Percentiles rank a stretch among this genome's conserved stretches.
Conservation (phyloP, 257 asterid species). For the Oldenlandia corymbosa region DNA sequence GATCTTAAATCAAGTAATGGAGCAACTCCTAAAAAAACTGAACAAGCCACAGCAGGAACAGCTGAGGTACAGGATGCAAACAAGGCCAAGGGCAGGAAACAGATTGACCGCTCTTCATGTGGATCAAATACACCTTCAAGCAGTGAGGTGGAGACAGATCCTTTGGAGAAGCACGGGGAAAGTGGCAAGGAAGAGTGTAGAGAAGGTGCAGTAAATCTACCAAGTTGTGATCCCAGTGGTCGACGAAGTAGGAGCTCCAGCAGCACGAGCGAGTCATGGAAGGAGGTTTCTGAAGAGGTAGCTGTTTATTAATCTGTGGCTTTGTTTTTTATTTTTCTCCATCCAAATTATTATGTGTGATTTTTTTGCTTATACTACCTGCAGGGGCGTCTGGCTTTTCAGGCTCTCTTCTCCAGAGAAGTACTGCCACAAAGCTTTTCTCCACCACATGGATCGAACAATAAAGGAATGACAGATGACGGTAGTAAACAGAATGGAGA, state of each 20-base stretch:
- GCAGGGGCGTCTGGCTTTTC: slow-evolving; percentile 91
- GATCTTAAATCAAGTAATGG: slow-evolving; percentile 39
- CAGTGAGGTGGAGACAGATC: slow-evolving; percentile 85
- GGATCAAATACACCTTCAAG: slow-evolving; percentile 98
- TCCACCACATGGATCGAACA: slow-evolving; percentile 44
- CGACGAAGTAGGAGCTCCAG: slow-evolving; percentile 64
- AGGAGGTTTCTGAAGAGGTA: slow-evolving; percentile 96
- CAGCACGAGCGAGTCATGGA: slow-evolving; percentile 62
- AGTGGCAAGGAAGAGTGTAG: slow-evolving; percentile 45
- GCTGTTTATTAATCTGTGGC: neutral
- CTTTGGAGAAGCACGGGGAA: slow-evolving; percentile 46
- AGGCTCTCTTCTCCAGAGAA: slow-evolving; percentile 80
- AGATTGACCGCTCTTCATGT: slow-evolving; percentile 91
- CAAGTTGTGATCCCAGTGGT: slow-evolving; percentile 39
- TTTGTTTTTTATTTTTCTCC: too few relatives aligned
- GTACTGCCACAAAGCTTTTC: slow-evolving; percentile 89
- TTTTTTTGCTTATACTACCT: slow-evolving; percentile 19
- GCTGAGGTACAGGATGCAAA: slow-evolving; percentile 39
- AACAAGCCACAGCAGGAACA: slow-evolving; percentile 29
- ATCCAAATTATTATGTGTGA: slow-evolving; percentile 5
- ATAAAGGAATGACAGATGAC: slow-evolving; percentile 31
- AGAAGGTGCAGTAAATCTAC: slow-evolving; percentile 41
- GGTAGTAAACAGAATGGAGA: slow-evolving; percentile 22
- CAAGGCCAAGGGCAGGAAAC: slow-evolving; percentile 56
- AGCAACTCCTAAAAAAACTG: slow-evolving; percentile 31